Evolutionary conservation across 1,284 basidiomycete genomes (phyloP).

Genomic region (Wolfiporia cocos): DNA sequence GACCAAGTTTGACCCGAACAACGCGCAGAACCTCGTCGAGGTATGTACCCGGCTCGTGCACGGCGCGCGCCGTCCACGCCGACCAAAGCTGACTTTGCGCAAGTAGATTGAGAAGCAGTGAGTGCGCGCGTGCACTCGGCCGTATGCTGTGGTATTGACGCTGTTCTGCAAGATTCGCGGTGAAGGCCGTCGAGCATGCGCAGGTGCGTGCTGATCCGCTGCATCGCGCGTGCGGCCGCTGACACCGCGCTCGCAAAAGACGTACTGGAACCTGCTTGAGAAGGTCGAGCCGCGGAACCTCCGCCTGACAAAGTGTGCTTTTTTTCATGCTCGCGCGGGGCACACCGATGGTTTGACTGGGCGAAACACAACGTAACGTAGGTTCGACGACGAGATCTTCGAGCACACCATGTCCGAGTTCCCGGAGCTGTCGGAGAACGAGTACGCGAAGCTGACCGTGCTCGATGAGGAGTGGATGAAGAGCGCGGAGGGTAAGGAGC

Average conservation of each 20-base stretch:
- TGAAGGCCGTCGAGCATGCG: conserved; percentile 94
- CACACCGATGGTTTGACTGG: background rate
- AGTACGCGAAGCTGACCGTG: conserved; percentile 62
- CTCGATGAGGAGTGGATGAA: conserved; percentile 97
- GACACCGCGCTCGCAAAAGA: conserved; percentile 38
- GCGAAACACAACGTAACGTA: no score
- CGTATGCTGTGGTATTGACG: background rate
- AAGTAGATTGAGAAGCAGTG: conserved; percentile 93
- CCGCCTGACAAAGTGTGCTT: conserved; percentile 71
- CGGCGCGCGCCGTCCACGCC: background rate
- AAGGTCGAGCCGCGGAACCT: conserved; percentile 76
- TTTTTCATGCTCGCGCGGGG: background rate
- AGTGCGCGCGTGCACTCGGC: conserved; percentile 24
- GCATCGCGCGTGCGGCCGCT: background rate
- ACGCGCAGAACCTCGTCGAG: conserved; percentile 85
- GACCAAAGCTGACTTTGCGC: conserved; percentile 1
- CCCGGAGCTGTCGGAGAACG: conserved; percentile 71
- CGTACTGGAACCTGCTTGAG: conserved; percentile 93
- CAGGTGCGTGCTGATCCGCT: conserved; percentile 53
- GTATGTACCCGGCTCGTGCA: conserved; percentile 39
- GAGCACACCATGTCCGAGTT: conserved; percentile 74
- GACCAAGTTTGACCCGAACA: conserved; percentile 73
- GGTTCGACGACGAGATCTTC: conserved; percentile 90
- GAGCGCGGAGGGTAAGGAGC: conserved; percentile 82
- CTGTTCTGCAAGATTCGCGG: conserved; percentile 67